phyloP scores from a whole-genome alignment of 2,329 filamentous ascomycete species.

The Helicocarpus griseus region DNA sequence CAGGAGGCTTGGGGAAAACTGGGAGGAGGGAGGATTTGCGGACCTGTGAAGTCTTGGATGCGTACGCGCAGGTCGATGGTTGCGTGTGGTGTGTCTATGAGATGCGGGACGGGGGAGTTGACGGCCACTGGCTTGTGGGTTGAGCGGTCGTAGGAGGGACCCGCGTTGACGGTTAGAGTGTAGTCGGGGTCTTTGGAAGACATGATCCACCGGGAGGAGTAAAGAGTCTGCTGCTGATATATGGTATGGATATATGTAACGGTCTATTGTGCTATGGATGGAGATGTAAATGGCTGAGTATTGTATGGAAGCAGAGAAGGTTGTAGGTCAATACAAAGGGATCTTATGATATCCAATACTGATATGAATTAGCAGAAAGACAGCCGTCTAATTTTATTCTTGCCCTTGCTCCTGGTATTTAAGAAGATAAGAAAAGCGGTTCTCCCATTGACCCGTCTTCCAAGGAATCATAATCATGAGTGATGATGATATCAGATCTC shows the following conservation, averaged over 20 bases:
- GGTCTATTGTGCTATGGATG: not conserved
- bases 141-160: constrained; percentile 61
- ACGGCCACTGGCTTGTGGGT: constrained; percentile 66
- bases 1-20: not conserved
- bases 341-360: too few relatives aligned
- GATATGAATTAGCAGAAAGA: too few relatives aligned
- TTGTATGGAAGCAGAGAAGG: not conserved
- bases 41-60: constrained; percentile 52
- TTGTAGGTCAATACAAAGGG: not conserved
- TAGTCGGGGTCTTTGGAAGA: constrained; percentile 35
- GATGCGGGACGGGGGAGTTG: constrained; percentile 56
- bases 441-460: not conserved
- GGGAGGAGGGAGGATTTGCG: not conserved
- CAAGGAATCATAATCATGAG: not conserved
- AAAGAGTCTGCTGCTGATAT: not conserved
- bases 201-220: not conserved
- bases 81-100: constrained; percentile 54
- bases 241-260: not conserved
- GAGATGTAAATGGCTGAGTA: not conserved
- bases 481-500: not conserved
- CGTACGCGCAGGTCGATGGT: constrained; percentile 64
- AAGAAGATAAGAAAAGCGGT: not conserved
- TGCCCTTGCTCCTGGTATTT: too few relatives aligned
- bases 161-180: constrained; percentile 71
- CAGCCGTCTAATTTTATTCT: too few relatives aligned